These are phyloP conservation scores for Suillus lakei DNA, from an alignment of 768 basidiomycete species.

Conservation along the genomic window DNA sequence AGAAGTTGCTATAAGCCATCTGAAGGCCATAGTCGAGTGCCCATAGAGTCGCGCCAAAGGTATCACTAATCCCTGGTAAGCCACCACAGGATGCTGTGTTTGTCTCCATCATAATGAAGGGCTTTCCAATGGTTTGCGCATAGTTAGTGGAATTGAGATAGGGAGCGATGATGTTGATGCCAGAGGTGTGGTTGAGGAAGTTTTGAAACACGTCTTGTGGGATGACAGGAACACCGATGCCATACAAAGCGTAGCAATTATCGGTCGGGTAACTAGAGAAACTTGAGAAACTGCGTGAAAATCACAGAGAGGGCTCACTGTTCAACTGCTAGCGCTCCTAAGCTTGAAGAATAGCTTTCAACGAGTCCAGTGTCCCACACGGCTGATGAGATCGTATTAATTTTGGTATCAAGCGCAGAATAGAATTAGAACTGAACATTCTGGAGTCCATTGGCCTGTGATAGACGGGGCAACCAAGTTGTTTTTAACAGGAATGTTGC, in stretches of 20 bases:
- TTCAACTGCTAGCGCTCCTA: conserved; percentile 47
- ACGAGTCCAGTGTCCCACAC: conserved; percentile 39
- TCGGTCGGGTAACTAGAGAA: conserved; percentile 41
- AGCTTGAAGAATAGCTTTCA: conserved; percentile 28
- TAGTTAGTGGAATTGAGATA: conserved; percentile 42
- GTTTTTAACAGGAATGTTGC: conserved; percentile 26
- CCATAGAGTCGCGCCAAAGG: conserved; percentile 57
- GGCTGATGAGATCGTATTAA: conserved; percentile 5
- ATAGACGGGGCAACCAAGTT: conserved; percentile 39
- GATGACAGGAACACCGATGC: conserved; percentile 27
- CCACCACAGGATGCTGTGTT: conserved; percentile 60
- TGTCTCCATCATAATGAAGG: conserved; percentile 58
- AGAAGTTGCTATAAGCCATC: conserved; percentile 54
- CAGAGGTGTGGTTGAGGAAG: conserved; percentile 50
- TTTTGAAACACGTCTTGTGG: conserved; percentile 45
- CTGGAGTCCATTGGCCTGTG: conserved; percentile 36
- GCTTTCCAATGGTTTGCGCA: conserved; percentile 39
- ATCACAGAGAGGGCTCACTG: conserved; percentile 28
- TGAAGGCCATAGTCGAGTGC: conserved; percentile 53
- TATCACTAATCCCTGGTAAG: conserved; percentile 55
- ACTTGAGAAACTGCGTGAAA: conserved; percentile 16
- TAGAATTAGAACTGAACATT: conserved; percentile 11
- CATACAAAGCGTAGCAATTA: conserved; percentile 34
- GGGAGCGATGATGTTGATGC: conserved; percentile 35
- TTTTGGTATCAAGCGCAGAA: neutral